These are phyloP conservation scores for Heliamphora pulchella DNA, from an alignment of 179 eudicot species.

Conservation along the genomic window DNA sequence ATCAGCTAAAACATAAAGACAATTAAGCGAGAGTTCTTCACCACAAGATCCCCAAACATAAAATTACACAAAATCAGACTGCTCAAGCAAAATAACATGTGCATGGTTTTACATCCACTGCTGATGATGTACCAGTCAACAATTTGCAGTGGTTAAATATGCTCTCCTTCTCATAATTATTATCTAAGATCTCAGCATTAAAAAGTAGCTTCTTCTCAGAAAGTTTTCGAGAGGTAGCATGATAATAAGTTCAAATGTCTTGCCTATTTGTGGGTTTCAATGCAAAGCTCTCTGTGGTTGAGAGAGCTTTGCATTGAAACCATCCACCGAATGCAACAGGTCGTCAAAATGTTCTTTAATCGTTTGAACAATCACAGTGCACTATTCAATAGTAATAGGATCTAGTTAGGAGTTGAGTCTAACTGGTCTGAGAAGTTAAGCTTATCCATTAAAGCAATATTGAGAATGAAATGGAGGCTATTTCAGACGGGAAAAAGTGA, in stretches of 20 bases:
- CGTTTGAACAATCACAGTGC: conserved; percentile 36
- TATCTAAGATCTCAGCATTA: background rate
- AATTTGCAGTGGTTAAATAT: no score
- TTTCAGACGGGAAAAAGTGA: no score
- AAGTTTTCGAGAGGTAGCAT: background rate
- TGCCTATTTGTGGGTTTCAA: conserved; percentile 21
- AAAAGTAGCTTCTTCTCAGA: background rate
- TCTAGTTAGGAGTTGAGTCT: no score
- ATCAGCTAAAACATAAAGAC: no score
- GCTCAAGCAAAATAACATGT: background rate
- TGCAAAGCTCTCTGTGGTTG: conserved; percentile 32
- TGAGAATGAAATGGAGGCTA: no score
- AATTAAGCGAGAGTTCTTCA: no score
- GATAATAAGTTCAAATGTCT: background rate
- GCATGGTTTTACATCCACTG: background rate
- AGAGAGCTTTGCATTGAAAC: conserved; percentile 40
- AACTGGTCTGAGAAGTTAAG: no score
- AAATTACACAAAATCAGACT: no score
- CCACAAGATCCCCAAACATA: background rate
- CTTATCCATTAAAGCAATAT: no score
- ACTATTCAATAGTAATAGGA: no score
- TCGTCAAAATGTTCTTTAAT: conserved; percentile 39
- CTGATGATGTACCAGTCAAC: background rate
- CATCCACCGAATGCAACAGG: conserved; percentile 40
- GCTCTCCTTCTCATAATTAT: no score